Percentiles rank a stretch among this genome's conserved stretches.
Conservation (phyloP, 2,329 filamentous ascomycete genomes). For the Hymenoscyphus salicellus region DNA sequence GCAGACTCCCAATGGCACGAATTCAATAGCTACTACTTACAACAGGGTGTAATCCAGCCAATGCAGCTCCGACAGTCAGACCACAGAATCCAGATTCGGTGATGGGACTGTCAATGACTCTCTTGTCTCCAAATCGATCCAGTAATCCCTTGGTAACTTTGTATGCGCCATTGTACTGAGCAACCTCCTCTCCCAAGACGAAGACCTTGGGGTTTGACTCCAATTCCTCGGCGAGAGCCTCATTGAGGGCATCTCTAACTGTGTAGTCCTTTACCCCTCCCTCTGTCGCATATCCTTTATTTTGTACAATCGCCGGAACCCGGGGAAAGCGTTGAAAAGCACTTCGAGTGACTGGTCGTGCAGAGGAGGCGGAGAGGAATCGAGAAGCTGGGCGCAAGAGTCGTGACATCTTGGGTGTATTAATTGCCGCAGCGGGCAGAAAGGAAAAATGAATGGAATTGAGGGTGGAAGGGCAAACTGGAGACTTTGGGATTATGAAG, state of each 20-base stretch:
- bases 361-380: conserved; percentile 55
- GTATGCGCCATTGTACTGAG: conserved; percentile 99
- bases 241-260: conserved; percentile 94
- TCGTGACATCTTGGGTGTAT: conserved; percentile 43
- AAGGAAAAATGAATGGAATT: conserved; percentile 19
- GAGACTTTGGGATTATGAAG: background rate
- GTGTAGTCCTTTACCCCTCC: conserved; percentile 83
- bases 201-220: conserved; percentile 94
- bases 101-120: conserved; percentile 97
- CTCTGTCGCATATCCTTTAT: conserved; percentile 36
- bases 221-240: conserved; percentile 96
- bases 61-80: conserved; percentile 88
- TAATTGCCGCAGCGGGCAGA: conserved; percentile 20
- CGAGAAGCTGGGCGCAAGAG: conserved; percentile 63
- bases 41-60: conserved; percentile 90
- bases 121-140: conserved; percentile 94
- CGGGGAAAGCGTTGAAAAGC: conserved; percentile 46
- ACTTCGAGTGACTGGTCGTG: conserved; percentile 47
- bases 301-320: conserved; percentile 34
- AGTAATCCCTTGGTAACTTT: conserved; percentile 98
- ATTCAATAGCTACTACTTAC: conserved; percentile 60
- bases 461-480: conserved; percentile 8
- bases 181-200: conserved; percentile 94
- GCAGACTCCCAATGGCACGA: conserved; percentile 9
- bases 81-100: conserved; percentile 95